Evolutionary conservation across 2,329 filamentous ascomycete genomes (phyloP), one percentile per base, ranked within the genome.

Genomic region (Didymella arachidicola): DNA sequence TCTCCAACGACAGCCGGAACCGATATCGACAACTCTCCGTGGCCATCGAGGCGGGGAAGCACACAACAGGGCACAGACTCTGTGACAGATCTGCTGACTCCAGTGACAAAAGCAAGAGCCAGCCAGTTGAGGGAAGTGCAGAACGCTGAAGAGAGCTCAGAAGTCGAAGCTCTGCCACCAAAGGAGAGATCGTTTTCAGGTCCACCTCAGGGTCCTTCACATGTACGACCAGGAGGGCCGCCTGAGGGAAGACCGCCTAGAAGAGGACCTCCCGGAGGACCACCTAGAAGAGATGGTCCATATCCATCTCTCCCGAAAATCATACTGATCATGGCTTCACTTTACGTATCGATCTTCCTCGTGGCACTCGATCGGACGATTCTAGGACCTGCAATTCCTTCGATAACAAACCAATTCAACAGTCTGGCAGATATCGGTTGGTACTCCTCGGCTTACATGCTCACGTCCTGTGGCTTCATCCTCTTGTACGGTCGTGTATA

Each of bases 401-500:
- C 70, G 7, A 82, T 82, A 53, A 81, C 80, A 0, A 77, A 81
- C 59, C 60, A 80, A 16, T 81, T 80, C 67, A 59, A 78, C 22
- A 72, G 75, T 10, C 72, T 80, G 14, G 65, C 71, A 44, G 77
- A 80, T 29, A 75, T 81, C 2, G 79, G 78, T 22, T 81, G 79
- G 79, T 82, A 81, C 63, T 74, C 68, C 1, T 72, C 68, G 14
- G 67, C 74, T 2, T 79, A 79, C 55, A 72, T 79, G 67, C 66
- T 79, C 3, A 78, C 77, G 25, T 73, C 72, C 1, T 74, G 72
- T 44, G 71, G 72, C 8, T 76, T 76, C 49, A 80, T 81, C 57
- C 70, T 82, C 6, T 67, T 81, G 39, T 82, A 78, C 62, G 80
- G 79, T n/a, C 77, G 79, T 16, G 54, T 77, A 26, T 82, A 81